These are phyloP conservation scores for Pilasporangium apinafurcum DNA, from an alignment of 352 stramenopile species.

Conservation along the genomic window DNA sequence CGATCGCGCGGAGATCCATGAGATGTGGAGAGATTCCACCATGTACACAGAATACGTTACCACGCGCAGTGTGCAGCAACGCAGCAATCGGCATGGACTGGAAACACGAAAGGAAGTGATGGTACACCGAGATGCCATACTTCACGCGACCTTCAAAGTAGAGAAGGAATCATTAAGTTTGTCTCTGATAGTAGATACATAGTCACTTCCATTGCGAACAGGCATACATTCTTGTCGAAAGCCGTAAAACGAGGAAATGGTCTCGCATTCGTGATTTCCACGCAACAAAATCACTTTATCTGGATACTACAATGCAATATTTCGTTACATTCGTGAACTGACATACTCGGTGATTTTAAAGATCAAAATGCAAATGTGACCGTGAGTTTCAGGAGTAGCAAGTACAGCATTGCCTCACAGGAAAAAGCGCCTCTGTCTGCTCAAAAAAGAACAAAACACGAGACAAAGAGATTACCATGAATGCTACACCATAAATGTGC, in stretches of 20 bases:
- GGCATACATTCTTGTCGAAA: conserved; percentile 70
- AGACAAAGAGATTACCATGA: conserved; percentile 1
- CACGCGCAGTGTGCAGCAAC: conserved; percentile 33
- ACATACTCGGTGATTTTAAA: too few relatives aligned
- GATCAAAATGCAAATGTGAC: too few relatives aligned
- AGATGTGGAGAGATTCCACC: conserved; percentile 60
- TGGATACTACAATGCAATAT: conserved; percentile 24
- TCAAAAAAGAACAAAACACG: not conserved
- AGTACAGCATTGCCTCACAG: conserved; percentile 76
- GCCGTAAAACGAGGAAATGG: conserved; percentile 82
- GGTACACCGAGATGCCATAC: conserved; percentile 76
- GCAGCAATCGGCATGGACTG: conserved; percentile 62
- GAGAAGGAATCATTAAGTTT: not conserved
- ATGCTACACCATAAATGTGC: too few relatives aligned
- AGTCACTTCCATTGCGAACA: not conserved
- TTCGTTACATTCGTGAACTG: too few relatives aligned
- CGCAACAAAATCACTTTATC: conserved; percentile 62
- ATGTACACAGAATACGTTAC: conserved; percentile 64
- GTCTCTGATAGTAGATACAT: not conserved
- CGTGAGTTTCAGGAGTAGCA: conserved; percentile 62
- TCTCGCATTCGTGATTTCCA: conserved; percentile 82
- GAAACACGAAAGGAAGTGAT: conserved; percentile 80
- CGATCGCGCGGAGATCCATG: conserved; percentile 40
- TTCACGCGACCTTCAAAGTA: conserved; percentile 38
- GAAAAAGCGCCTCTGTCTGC: conserved; percentile 72